Evolutionary conservation across 2,329 filamentous ascomycete species (phyloP).

Genomic region (Penicillium sp.): DNA sequence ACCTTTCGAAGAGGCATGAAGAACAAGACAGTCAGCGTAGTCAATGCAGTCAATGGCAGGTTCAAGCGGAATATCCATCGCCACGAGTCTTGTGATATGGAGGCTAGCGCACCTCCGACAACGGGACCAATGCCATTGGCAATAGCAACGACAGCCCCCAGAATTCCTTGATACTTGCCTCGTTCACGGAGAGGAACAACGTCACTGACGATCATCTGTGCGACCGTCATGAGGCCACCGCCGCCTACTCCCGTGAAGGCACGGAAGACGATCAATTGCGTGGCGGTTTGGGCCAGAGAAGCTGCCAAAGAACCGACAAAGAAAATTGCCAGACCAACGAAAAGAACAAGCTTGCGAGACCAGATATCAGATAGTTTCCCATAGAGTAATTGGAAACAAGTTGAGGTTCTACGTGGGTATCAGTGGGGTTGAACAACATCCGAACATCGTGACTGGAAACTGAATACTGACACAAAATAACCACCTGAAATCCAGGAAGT

Average conservation of each 20-base stretch:
- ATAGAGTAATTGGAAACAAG: conserved; percentile 64
- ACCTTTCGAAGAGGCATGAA: conserved; percentile 59
- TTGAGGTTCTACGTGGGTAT: conserved; percentile 60
- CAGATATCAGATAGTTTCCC: conserved; percentile 62
- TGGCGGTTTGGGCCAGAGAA: conserved; percentile 55
- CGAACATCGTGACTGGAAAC: not conserved
- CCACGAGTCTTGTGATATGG: conserved; percentile 48
- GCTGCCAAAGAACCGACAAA: conserved; percentile 59
- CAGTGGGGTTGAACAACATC: not conserved
- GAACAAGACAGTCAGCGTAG: conserved; percentile 51
- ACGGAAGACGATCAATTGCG: conserved; percentile 61
- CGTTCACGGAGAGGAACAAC: conserved; percentile 59
- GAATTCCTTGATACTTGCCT: conserved; percentile 60
- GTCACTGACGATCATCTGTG: conserved; percentile 63
- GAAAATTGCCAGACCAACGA: conserved; percentile 55
- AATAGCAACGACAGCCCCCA: conserved; percentile 53
- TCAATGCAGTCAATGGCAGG: conserved; percentile 52
- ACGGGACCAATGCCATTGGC: conserved; percentile 57
- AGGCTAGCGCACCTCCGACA: conserved; percentile 53
- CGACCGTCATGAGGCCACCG: conserved; percentile 59
- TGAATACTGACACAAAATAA: conserved; percentile 54
- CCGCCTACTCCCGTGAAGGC: conserved; percentile 60
- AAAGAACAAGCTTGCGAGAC: conserved; percentile 58
- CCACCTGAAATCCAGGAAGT: conserved; percentile 57
- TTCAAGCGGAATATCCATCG: conserved; percentile 58